Conservation (phyloP, 192 early-diverging fungal genomes). For the Umbelopsis vinacea region DNA sequence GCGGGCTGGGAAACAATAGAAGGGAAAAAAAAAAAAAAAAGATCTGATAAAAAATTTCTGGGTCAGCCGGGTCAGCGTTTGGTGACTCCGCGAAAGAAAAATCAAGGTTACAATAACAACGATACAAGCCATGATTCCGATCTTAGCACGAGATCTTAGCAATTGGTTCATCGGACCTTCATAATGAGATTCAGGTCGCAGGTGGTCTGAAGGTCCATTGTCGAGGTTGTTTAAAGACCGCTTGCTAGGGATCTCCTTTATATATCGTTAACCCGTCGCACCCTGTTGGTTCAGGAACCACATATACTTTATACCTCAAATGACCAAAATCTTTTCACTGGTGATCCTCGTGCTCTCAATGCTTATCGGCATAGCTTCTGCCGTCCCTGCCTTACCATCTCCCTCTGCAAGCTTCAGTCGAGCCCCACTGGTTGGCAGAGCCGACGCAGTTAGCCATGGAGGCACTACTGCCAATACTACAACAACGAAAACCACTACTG, state of each 20-base stretch:
- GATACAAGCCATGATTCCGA: not conserved
- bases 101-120: no score
- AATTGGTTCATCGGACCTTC: not conserved
- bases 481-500: not conserved
- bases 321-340: not conserved
- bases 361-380: not conserved
- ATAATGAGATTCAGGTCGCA: not conserved
- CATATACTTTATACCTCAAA: not conserved
- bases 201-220: not conserved
- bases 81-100: no score
- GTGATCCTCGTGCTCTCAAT: not conserved
- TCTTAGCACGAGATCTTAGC: not conserved
- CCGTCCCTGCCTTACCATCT: not conserved
- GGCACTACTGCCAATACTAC: not conserved
- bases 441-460: not conserved
- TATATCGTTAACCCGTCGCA: not conserved
- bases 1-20: not conserved
- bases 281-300: not conserved
- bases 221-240: slow-evolving; percentile 18
- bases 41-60: not conserved
- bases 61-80: no score
- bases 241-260: not conserved
- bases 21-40: not conserved
- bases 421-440: not conserved
- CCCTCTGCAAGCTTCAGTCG: not conserved